Evolutionary conservation across 2,329 filamentous ascomycete species (phyloP).

Genomic region (Penicillium crustosum): DNA sequence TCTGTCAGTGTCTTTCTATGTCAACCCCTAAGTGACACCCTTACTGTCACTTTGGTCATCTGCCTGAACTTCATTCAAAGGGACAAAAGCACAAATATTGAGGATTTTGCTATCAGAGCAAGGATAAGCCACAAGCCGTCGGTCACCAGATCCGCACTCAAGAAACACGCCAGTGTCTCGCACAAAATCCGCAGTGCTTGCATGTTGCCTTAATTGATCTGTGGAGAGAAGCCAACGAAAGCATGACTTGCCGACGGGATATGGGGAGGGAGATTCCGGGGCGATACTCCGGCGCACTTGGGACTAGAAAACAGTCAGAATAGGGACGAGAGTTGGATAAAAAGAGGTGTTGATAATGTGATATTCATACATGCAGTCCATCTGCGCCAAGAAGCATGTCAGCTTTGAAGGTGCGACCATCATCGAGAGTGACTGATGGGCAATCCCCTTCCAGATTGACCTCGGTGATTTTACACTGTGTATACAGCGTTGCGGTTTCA

Average conservation of each 20-base stretch:
- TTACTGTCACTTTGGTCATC: constrained; percentile 27
- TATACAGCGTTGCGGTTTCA: constrained; percentile 24
- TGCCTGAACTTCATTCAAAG: constrained; percentile 35
- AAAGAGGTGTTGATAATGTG: neutral
- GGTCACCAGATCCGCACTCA: constrained; percentile 45
- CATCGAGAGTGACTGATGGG: constrained; percentile 21
- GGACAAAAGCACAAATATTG: constrained; percentile 52
- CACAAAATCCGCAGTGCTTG: constrained; percentile 15
- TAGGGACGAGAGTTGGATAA: neutral
- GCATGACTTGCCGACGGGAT: constrained; percentile 26
- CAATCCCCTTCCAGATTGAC: constrained; percentile 16
- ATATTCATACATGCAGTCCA: constrained; percentile 23
- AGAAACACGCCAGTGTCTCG: constrained; percentile 38
- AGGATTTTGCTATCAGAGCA: constrained; percentile 47
- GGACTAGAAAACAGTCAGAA: constrained; percentile 17
- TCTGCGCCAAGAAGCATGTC: constrained; percentile 31
- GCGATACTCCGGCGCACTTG: constrained; percentile 21
- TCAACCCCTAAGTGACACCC: neutral
- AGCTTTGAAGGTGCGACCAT: constrained; percentile 20
- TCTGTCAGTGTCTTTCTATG: neutral
- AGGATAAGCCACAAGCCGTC: constrained; percentile 49
- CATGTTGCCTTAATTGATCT: constrained; percentile 13
- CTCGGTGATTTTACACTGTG: constrained; percentile 22
- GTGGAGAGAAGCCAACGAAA: constrained; percentile 29
- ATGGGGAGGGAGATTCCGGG: constrained; percentile 18